A percentile compares a stretch with the other conserved stretches of the same genome.
Conservation (phyloP, 805 yeast species). For the Candida easanensis region DNA sequence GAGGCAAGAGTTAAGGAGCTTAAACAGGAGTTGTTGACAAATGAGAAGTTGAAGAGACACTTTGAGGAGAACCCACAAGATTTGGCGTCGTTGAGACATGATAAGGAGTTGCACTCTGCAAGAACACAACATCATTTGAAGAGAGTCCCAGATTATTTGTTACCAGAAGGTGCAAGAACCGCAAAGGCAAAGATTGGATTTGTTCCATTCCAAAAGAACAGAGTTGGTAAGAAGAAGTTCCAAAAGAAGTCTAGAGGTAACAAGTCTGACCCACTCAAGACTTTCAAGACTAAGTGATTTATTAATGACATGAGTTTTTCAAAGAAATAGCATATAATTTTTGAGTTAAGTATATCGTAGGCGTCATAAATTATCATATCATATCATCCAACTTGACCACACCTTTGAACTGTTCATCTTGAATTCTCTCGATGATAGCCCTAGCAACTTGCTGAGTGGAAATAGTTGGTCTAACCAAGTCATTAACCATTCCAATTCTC, state of each 20-base stretch:
- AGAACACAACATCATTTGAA: constrained; percentile 83
- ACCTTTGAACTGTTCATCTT: constrained; percentile 50
- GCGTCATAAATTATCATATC: background rate
- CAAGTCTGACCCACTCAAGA: constrained; percentile 66
- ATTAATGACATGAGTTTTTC: background rate
- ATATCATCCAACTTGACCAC: constrained; percentile 57
- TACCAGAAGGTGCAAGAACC: constrained; percentile 74
- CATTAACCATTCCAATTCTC: constrained; percentile 40
- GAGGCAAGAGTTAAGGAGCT: constrained; percentile 92
- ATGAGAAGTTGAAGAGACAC: constrained; percentile 88
- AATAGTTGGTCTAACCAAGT: constrained; percentile 56
- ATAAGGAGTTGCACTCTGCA: constrained; percentile 79
- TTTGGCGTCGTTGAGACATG: constrained; percentile 84
- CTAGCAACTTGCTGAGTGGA: constrained; percentile 69
- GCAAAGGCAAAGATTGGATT: constrained; percentile 58
- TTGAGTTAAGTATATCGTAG: background rate
- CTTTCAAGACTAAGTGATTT: constrained; percentile 35
- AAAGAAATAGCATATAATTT: background rate
- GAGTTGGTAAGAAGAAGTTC: constrained; percentile 40
- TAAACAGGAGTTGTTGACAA: constrained; percentile 79
- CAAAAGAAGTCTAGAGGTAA: constrained; percentile 37
- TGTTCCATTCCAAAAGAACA: constrained; percentile 65
- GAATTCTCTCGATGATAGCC: constrained; percentile 52
- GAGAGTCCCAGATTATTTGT: constrained; percentile 86
- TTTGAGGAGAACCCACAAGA: constrained; percentile 98